These are phyloP conservation scores for Cytospora piceicola DNA, from an alignment of 2,329 filamentous ascomycete genomes.

Conservation along the genomic window DNA sequence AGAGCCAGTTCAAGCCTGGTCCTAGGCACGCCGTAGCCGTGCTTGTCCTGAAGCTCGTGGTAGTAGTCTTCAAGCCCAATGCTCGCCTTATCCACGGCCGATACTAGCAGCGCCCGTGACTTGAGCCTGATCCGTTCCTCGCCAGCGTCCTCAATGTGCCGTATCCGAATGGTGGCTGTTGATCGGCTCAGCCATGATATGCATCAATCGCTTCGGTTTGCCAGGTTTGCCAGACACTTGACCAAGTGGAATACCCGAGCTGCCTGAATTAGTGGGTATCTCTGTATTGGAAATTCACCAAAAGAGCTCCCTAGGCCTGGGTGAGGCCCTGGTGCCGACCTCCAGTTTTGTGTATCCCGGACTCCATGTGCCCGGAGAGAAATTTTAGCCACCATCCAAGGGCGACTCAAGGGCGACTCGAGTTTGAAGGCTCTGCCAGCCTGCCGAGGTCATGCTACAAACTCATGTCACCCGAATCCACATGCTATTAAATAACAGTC, in stretches of 20 bases:
- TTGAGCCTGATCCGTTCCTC: no score
- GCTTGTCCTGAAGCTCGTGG: not conserved
- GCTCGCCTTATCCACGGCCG: not conserved
- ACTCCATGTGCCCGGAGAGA: not conserved
- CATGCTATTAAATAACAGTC: not conserved
- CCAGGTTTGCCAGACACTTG: not conserved
- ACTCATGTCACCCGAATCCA: not conserved
- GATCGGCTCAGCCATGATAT: not conserved
- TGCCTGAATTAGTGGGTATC: conserved; percentile 2
- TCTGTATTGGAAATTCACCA: not conserved
- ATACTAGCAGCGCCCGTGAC: no score
- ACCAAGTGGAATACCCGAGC: not conserved
- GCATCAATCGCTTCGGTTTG: not conserved
- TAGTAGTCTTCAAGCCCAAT: not conserved
- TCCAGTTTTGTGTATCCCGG: not conserved
- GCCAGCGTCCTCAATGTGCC: not conserved
- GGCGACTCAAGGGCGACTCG: no score
- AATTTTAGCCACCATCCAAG: not conserved
- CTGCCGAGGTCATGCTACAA: not conserved
- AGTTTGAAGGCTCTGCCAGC: no score
- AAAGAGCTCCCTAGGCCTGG: not conserved
- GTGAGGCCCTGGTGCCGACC: not conserved
- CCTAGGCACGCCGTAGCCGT: not conserved
- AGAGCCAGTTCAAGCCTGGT: not conserved
- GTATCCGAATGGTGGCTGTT: not conserved